A percentile compares a stretch with the other conserved stretches of the same genome.
phyloP scores from a whole-genome alignment of 2,329 filamentous ascomycete species.

The Thermomyces lanuginosus region DNA sequence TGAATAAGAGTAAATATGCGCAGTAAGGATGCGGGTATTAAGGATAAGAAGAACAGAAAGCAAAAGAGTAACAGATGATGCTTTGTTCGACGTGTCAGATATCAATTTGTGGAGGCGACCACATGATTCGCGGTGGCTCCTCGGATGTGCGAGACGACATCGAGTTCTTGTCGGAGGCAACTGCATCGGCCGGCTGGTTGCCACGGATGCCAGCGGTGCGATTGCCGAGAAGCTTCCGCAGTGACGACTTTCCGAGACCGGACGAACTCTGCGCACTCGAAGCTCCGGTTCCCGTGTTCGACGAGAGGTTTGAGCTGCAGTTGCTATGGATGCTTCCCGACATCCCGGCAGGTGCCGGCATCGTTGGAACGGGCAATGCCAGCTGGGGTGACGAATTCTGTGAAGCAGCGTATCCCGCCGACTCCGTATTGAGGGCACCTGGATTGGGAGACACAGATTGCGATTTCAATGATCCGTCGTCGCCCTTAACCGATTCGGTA shows the following conservation, averaged over 20 bases:
- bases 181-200: constrained; percentile 5
- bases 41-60: neutral
- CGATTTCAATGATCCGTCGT: constrained; percentile 1
- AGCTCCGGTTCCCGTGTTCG: constrained; percentile 15
- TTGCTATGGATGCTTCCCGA: constrained; percentile 19
- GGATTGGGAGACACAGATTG: constrained; percentile 15
- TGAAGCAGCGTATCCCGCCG: constrained; percentile 12
- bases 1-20: too few species aligned
- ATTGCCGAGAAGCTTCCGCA: constrained; percentile 19
- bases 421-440: constrained; percentile 8
- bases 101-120: constrained; percentile 22
- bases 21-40: too few species aligned
- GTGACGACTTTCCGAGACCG: constrained; percentile 19
- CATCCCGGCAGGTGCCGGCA: constrained; percentile 13
- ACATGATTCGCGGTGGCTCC: constrained; percentile 20
- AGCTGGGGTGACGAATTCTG: constrained; percentile 12
- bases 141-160: constrained; percentile 16
- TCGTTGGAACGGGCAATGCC: constrained; percentile 17
- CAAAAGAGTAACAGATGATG: neutral
- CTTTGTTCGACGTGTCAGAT: constrained; percentile 9
- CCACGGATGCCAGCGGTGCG: constrained; percentile 10
- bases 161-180: constrained; percentile 12
- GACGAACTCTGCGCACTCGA: constrained; percentile 20
- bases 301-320: constrained; percentile 21
- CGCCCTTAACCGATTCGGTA: constrained; percentile 4